These are phyloP conservation scores for Curvularia verruculosa DNA, from an alignment of 2,329 filamentous ascomycete genomes.

Conservation along the genomic window DNA sequence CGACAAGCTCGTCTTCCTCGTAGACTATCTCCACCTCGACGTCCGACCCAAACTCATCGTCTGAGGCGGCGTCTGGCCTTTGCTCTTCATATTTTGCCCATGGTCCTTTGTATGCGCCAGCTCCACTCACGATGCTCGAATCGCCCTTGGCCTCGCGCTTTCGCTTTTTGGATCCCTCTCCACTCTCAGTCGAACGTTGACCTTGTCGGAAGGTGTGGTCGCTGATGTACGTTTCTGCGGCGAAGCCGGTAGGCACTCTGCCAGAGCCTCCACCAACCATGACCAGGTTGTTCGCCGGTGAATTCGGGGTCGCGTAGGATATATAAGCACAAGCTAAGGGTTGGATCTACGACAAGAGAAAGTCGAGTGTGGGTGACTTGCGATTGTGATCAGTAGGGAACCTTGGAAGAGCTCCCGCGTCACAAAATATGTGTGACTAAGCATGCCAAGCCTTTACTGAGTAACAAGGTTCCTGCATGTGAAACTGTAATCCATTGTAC, in stretches of 20 bases:
- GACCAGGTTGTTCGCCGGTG: not conserved
- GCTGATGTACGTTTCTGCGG: conserved; percentile 86
- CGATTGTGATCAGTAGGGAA: not conserved
- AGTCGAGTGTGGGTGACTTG: not conserved
- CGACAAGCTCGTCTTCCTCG: conserved; percentile 73
- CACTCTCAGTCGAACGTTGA: conserved; percentile 76
- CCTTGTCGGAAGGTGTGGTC: conserved; percentile 89
- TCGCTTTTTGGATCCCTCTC: conserved; percentile 71
- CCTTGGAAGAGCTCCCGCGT: conserved; percentile 5
- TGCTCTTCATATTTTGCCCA: conserved; percentile 87
- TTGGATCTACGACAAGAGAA: not conserved
- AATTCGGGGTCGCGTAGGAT: not conserved
- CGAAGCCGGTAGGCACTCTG: conserved; percentile 73
- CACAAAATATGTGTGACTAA: conserved; percentile 26
- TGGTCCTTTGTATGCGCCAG: conserved; percentile 87
- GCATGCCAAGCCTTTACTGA: conserved; percentile 18
- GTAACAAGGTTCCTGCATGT: conserved; percentile 3
- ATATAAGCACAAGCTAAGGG: too few species aligned
- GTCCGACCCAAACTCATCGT: conserved; percentile 66
- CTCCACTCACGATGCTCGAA: conserved; percentile 81
- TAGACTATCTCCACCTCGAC: conserved; percentile 76
- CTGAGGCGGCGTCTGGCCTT: conserved; percentile 70
- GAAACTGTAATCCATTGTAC: conserved; percentile 32
- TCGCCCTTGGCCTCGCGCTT: conserved; percentile 86
- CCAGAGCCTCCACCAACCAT: conserved; percentile 44